Evolutionary conservation across 331 rosid species (phyloP), one percentile per base, ranked within the genome.

Genomic region (Arachis monticola): DNA sequence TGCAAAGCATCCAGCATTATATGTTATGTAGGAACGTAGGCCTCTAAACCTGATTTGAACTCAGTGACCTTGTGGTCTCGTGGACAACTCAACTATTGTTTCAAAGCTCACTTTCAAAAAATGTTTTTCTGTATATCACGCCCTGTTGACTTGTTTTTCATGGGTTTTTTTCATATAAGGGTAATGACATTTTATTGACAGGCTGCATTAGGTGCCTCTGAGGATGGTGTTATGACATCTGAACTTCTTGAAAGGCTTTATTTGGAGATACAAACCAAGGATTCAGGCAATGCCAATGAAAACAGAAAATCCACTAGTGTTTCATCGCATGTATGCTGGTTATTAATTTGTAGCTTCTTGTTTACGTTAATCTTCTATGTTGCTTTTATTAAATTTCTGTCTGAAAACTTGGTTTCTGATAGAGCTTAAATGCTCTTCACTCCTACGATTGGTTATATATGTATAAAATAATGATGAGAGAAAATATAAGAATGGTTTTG

Each of bases 201-300:
- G 96, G 82, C 97, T 51, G 80, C 88, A 32, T 50, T 78, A 51
- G 97, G 96, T 64, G 72, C 79, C 76, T 79, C 84, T 57, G 91
- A 94, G 83, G 97, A 90, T 73, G 97, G 99, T 51, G 88, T 94
- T 72, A 83, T 92, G 96, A 87, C 93, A 51, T 77, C 81, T 75
- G 86, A 90, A 59, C 99, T 94, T 70, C 89, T 94, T 67, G 87
- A 86, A 61, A 90, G 74, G 42, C 82, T 94, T 58, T 86, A 60
- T 74, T 50, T 51, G 80, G 88, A 57, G 58, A 67, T 65, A 48
- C 51, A 10, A 60, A 72, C 62, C 22, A 82, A 77, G 75, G 85
- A 67, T 35, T 31, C 72, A 38, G 83, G 80, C 50, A 74, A 10
- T 41, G 72, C 52, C 10, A 71, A 82, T 62, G 75, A 69, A 35